Evolutionary conservation across 768 basidiomycete species (phyloP).

Genomic region (Daedalea quercina): DNA sequence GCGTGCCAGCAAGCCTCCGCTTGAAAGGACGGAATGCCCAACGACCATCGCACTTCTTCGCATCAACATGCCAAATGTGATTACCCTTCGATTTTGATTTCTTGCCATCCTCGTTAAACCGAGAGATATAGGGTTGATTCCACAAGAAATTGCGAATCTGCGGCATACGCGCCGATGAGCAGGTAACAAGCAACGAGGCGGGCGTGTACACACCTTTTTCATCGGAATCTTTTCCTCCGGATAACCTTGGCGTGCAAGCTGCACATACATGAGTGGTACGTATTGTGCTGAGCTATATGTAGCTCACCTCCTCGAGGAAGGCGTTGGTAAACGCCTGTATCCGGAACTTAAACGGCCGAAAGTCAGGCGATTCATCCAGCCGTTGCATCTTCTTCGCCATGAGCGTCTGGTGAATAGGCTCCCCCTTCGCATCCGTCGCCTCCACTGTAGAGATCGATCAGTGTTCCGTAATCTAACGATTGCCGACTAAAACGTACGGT

Average conservation of each 20-base stretch:
- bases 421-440: slow-evolving; percentile 88
- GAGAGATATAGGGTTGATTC: slow-evolving; percentile 88
- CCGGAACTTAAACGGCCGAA: slow-evolving; percentile 97
- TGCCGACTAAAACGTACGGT: slow-evolving; percentile 49
- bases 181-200: slow-evolving; percentile 5
- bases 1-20: slow-evolving; percentile 79
- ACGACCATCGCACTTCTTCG: slow-evolving; percentile 72
- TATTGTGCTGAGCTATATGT: slow-evolving; percentile 8
- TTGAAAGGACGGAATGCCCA: slow-evolving; percentile 90
- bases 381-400: slow-evolving; percentile 99
- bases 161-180: not conserved
- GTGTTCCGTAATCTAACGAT: not conserved
- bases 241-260: slow-evolving; percentile 83
- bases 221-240: slow-evolving; percentile 93
- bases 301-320: slow-evolving; percentile 81
- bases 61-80: slow-evolving; percentile 98
- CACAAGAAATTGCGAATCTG: slow-evolving; percentile 94
- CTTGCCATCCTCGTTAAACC: slow-evolving; percentile 98
- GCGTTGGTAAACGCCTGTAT: slow-evolving; percentile 97
- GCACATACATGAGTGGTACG: slow-evolving; percentile 1
- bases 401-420: slow-evolving; percentile 94
- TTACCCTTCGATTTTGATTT: slow-evolving; percentile 99
- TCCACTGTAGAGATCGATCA: slow-evolving; percentile 55
- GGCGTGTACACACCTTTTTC: slow-evolving; percentile 67
- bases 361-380: slow-evolving; percentile 92